These are phyloP conservation scores for Botrytis fragariae DNA, from an alignment of 2,329 filamentous ascomycete genomes.

Conservation along the genomic window DNA sequence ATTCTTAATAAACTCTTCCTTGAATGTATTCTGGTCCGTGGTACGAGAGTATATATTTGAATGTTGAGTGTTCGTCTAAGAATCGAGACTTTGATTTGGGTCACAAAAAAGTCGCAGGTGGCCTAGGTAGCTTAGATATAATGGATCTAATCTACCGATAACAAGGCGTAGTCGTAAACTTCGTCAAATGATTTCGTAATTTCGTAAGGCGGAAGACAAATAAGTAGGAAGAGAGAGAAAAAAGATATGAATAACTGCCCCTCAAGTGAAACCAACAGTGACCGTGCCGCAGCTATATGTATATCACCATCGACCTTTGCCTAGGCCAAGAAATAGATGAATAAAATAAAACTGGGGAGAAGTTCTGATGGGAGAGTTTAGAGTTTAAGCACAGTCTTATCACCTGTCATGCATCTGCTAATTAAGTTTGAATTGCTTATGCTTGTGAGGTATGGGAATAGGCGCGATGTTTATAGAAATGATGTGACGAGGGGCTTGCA, in stretches of 20 bases:
- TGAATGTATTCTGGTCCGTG: background rate
- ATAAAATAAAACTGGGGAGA: background rate
- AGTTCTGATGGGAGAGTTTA: background rate
- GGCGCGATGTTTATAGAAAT: slow-evolving; percentile 20
- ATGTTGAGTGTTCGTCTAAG: background rate
- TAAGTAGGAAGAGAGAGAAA: background rate
- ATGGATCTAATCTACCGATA: background rate
- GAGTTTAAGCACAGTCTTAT: slow-evolving; percentile 10
- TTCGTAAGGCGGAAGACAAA: slow-evolving; percentile 9
- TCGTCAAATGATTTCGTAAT: slow-evolving; percentile 9
- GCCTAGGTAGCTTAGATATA: slow-evolving; percentile 2
- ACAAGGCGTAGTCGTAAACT: slow-evolving; percentile 6
- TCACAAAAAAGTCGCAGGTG: slow-evolving; percentile 19
- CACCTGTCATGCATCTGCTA: slow-evolving; percentile 8
- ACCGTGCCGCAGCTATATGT: slow-evolving; percentile 16
- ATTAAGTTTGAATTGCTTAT: slow-evolving; percentile 2
- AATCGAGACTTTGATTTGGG: slow-evolving; percentile 18
- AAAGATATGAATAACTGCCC: background rate
- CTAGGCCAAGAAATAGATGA: background rate
- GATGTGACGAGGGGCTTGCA: slow-evolving; percentile 16
- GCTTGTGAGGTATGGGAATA: slow-evolving; percentile 4
- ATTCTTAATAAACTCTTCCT: slow-evolving; percentile 2
- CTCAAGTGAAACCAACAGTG: background rate
- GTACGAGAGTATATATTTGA: background rate
- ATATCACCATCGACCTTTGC: background rate